Evolutionary conservation across 192 early-diverging fungal genomes (phyloP), one percentile per base, ranked within the genome.

Genomic region (Obelidium mucronatum): DNA sequence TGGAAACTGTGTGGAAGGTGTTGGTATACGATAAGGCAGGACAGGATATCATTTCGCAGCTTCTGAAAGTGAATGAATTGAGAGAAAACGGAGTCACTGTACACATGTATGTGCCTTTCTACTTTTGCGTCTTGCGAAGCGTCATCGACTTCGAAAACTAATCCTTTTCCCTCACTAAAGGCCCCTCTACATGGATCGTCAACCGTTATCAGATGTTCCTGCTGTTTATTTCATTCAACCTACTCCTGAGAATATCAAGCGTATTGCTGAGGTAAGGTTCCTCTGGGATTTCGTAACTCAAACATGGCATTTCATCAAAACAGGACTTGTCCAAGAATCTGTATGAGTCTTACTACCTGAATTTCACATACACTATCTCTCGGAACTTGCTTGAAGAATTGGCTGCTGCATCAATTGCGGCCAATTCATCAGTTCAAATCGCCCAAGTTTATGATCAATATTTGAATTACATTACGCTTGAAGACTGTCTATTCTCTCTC

Each of bases 391-490:
- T 99, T 60, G 98, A 99, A 79, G 96, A 98, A 36, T 87, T 99
- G 54, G 97, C 98, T 5, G 81, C 92, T n/a, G 81, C 86, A n/a
- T 90, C 94, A 0, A 90, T 96, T 35, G 81, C 86, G 2, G 83
- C 92, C 33, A 90, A 91, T 71, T 91, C 87, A n/a, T 86, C 93
- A 39, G 85, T 90, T 65, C 87, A 92, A 79, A 91, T 98, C 33
- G 91, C 93, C 4, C 95, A 97, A 82, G 90, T 96, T 2, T 98
- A 94, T 79, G 98, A 99, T 87, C 98, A 98, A 87, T 96, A 99
- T 73, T 80, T 99, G 55, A 94, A 98, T 81, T 99, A 93, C 78
- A 80, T 96, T 58, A 95, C 93, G 52, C 91, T 96, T 6, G 97
- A 99, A 71, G 86, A 90, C 40, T 89, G 94, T 79, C 90, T 99